Evolutionary conservation across 2,329 filamentous ascomycete species (phyloP), one percentile per base, ranked within the genome.

Genomic region (Biscogniauxia mediterranea): DNA sequence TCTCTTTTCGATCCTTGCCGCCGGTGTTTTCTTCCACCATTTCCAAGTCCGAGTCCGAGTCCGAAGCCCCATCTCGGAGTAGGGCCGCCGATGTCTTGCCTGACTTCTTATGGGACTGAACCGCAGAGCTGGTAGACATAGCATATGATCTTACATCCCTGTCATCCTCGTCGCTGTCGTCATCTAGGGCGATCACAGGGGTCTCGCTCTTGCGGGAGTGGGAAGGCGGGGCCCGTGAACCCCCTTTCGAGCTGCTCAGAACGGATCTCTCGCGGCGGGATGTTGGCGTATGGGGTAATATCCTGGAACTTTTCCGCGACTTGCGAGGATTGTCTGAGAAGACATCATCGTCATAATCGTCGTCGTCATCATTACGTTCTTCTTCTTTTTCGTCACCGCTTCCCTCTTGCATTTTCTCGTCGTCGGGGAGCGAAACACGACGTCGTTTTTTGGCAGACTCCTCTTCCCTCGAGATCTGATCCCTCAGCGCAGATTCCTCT

Each of bases 391-490:
- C 38, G 15, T 46, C 38, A 46, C 28, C 7, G 11, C 11, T 32
- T 32, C 28, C 11, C 58, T 57, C 6, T 19, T 50, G 42, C n/a
- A 17, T 28, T 9, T 49, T 55, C 15, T 61, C 63, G n/a, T 66
- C 58, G 23, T 62, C 58, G 20, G 58, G 51, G 26, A 61, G 51
- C 2, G 65, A 64, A 38, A 54, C 23, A n/a, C 66, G 67, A 20
- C 63, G 65, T 50, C 66, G 66, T 59, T 70, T 72, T 54, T 65
- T 71, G 0, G 65, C 56, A 8, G 66, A 62, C 26, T 60, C 64
- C 8, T 59, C 51, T 5, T 68, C 63, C 9, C 52, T 57, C 13
- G 32, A 53, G 11, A 57, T 26, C 19, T 61, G 51, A 21, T 62
- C 61, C 51, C 62, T 59, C 11, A 57, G 42, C 8, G 54, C 52